Evolutionary conservation across 208 protist species (phyloP).

Genomic region (Naegleria lovaniensis): DNA sequence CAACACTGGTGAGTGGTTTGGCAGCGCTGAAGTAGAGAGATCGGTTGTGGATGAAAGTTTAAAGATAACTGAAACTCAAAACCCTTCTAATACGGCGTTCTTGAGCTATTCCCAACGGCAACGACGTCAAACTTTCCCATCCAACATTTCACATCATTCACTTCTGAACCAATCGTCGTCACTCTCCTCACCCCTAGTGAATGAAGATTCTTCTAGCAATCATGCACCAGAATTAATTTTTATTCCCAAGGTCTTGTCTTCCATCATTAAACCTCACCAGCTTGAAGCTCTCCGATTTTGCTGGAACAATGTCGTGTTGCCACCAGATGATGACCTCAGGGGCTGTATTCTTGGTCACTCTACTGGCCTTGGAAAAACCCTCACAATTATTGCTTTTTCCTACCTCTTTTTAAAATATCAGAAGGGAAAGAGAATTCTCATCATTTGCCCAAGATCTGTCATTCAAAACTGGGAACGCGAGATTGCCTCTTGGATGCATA

Average conservation of each 20-base stretch:
- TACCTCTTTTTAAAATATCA: slow-evolving; percentile 48
- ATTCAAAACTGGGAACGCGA: slow-evolving; percentile 25
- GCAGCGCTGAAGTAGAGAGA: not conserved
- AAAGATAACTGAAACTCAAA: not conserved
- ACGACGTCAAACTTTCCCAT: too few species aligned
- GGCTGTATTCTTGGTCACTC: slow-evolving; percentile 41
- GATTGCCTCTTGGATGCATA: not conserved
- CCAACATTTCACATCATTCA: too few species aligned
- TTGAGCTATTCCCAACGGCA: too few species aligned
- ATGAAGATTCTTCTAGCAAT: not conserved
- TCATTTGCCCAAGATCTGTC: slow-evolving; percentile 28
- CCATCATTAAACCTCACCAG: slow-evolving; percentile 35
- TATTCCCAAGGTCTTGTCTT: not conserved
- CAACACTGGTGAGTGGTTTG: not conserved
- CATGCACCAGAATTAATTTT: not conserved
- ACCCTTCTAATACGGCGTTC: too few species aligned
- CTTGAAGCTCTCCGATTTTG: slow-evolving; percentile 37
- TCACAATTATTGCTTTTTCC: slow-evolving; percentile 31
- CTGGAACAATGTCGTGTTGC: slow-evolving; percentile 23
- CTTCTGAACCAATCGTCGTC: too few species aligned
- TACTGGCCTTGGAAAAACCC: slow-evolving; percentile 41
- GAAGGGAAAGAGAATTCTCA: slow-evolving; percentile 28
- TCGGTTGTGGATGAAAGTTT: not conserved
- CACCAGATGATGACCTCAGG: not conserved
- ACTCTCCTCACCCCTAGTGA: not conserved